phyloP scores from a whole-genome alignment of 305 asterid genomes.

The Fraxinus latifolia region DNA sequence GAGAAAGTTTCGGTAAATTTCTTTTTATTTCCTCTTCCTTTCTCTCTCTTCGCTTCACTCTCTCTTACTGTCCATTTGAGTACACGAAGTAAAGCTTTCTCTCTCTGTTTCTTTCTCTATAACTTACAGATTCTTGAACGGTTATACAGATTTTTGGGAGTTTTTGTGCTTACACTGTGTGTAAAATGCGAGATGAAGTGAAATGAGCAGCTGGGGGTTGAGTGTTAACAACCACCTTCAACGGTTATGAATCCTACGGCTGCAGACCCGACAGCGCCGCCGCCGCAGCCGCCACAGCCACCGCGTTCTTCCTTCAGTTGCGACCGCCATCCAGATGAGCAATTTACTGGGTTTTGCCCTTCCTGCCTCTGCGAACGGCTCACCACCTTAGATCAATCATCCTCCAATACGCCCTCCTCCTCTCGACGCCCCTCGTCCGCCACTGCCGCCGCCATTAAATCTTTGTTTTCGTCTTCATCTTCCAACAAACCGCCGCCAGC shows the following conservation, averaged over 20 bases:
- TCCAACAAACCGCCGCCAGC: slow-evolving; percentile 43
- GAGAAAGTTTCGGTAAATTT: slow-evolving; percentile 14
- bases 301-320: slow-evolving; percentile 92
- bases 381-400: slow-evolving; percentile 64
- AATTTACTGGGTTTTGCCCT: slow-evolving; percentile 86
- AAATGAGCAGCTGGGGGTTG: slow-evolving; percentile 42
- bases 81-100: neutral
- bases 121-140: neutral
- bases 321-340: slow-evolving; percentile 83
- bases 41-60: slow-evolving; percentile 20
- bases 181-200: neutral
- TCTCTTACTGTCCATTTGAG: neutral
- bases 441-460: slow-evolving; percentile 67
- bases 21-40: slow-evolving; percentile 21
- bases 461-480: slow-evolving; percentile 55
- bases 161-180: slow-evolving; percentile 4
- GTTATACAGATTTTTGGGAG: slow-evolving; percentile 7
- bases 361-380: slow-evolving; percentile 95
- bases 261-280: slow-evolving; percentile 78
- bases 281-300: slow-evolving; percentile 77
- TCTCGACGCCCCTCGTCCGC: slow-evolving; percentile 58
- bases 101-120: slow-evolving; percentile 7
- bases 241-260: slow-evolving; percentile 81
- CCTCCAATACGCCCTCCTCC: slow-evolving; percentile 52
- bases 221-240: slow-evolving; percentile 27